phyloP scores from a whole-genome alignment of 2,329 filamentous ascomycete species.

The Diaporthe destruens region DNA sequence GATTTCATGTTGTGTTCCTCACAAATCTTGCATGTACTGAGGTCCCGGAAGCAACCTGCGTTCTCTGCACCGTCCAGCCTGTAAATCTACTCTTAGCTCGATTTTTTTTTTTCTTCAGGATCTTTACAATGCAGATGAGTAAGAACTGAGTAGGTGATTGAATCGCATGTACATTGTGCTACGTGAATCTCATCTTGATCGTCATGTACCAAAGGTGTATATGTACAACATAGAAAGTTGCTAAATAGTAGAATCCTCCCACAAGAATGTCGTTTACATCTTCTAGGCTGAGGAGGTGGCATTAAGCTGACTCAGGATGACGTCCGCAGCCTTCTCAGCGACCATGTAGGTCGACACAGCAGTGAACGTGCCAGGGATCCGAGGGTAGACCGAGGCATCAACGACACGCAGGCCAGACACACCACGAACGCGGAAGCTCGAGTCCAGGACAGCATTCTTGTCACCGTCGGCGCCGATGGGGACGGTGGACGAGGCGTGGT shows the following conservation, averaged over 20 bases:
- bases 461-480: slow-evolving; percentile 27
- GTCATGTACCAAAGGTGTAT: not conserved
- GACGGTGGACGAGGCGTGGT: slow-evolving; percentile 31
- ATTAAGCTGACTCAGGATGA: slow-evolving; percentile 15
- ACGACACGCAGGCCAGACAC: slow-evolving; percentile 28
- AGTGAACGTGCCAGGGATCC: slow-evolving; percentile 15
- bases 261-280: not conserved
- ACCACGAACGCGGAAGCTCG: slow-evolving; percentile 30
- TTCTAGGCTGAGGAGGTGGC: not conserved
- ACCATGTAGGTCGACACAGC: slow-evolving; percentile 34
- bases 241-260: not conserved
- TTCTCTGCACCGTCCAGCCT: too few species aligned
- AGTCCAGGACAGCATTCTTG: slow-evolving; percentile 30
- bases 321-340: slow-evolving; percentile 28
- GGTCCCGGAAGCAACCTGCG: not conserved
- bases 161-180: not conserved
- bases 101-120: too few species aligned
- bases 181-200: not conserved
- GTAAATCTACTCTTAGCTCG: too few species aligned
- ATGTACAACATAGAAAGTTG: slow-evolving; percentile 4
- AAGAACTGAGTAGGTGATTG: not conserved
- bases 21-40: not conserved
- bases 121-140: not conserved
- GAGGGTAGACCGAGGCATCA: slow-evolving; percentile 26
- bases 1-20: not conserved